Evolutionary conservation across 768 basidiomycete species (phyloP).

Genomic region (Phlegmacium glaucopus): DNA sequence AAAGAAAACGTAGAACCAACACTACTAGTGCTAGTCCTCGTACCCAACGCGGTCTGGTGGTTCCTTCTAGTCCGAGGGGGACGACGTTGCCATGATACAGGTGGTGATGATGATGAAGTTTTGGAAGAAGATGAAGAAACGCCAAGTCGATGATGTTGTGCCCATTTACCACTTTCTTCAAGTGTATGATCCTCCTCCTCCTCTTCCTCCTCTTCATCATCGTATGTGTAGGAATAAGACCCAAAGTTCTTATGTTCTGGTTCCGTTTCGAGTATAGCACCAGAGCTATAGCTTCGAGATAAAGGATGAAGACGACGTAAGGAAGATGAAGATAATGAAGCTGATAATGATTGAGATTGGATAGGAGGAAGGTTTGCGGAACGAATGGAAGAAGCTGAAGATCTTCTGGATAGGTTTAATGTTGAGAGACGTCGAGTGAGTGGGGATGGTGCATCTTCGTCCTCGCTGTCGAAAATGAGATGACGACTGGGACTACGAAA

Average conservation of each 20-base stretch:
- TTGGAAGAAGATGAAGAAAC: not conserved
- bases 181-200: constrained; percentile 10
- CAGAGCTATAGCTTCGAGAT: constrained; percentile 31
- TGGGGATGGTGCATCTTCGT: constrained; percentile 69
- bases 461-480: constrained; percentile 45
- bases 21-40: constrained; percentile 28
- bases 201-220: constrained; percentile 11
- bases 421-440: constrained; percentile 61
- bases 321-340: constrained; percentile 8
- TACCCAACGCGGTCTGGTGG: constrained; percentile 1
- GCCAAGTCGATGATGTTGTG: constrained; percentile 9
- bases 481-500: not conserved
- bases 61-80: constrained; percentile 9
- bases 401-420: constrained; percentile 45
- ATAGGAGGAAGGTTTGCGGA: too few relatives aligned
- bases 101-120: not conserved
- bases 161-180: constrained; percentile 20
- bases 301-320: constrained; percentile 24
- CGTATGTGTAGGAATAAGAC: not conserved
- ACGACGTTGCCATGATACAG: not conserved
- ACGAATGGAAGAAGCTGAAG: constrained; percentile 38
- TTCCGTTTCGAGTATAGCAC: constrained; percentile 20
- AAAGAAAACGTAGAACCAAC: constrained; percentile 4
- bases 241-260: not conserved
- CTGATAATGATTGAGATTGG: constrained; percentile 16